Evolutionary conservation across 164 flowering plant species (phyloP).

Genomic region (Nymphaea thermarum): DNA sequence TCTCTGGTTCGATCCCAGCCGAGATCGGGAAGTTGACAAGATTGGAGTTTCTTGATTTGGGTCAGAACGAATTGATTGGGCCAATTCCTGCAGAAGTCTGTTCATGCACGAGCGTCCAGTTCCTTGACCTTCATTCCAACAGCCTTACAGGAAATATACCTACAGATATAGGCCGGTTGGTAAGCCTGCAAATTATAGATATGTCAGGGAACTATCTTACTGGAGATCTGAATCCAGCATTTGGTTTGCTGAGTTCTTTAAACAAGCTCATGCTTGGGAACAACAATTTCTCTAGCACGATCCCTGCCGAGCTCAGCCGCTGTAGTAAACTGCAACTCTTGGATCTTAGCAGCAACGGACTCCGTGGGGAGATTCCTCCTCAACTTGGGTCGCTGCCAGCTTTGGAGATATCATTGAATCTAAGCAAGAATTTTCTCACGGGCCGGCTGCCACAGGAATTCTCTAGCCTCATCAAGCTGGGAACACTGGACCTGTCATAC

Average conservation of each 20-base stretch:
- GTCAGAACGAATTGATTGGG: conserved; percentile 56
- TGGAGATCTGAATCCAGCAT: conserved; percentile 32
- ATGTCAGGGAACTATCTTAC: conserved; percentile 67
- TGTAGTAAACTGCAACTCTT: conserved; percentile 60
- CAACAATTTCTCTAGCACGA: conserved; percentile 56
- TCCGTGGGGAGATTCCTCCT: conserved; percentile 66
- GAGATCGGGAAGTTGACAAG: conserved; percentile 62
- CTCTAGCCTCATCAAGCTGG: conserved; percentile 57
- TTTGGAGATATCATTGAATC: conserved; percentile 74
- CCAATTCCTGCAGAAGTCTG: conserved; percentile 54
- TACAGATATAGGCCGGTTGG: conserved; percentile 27
- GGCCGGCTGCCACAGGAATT: conserved; percentile 59
- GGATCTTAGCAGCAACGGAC: conserved; percentile 56
- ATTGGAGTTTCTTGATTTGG: conserved; percentile 68
- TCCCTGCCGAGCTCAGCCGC: conserved; percentile 59
- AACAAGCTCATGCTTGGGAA: conserved; percentile 52
- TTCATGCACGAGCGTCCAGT: conserved; percentile 53
- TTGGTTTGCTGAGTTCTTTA: conserved; percentile 51
- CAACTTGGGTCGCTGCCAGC: conserved; percentile 59
- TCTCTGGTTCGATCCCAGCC: conserved; percentile 64
- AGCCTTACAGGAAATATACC: conserved; percentile 59
- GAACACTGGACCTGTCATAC: conserved; percentile 70
- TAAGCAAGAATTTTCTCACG: conserved; percentile 66
- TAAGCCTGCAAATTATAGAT: conserved; percentile 54
- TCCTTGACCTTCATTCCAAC: conserved; percentile 73